Evolutionary conservation across 371 early-diverging fungal species (phyloP), one percentile per base, ranked within the genome.

Genomic region (Aphelidium insulamus): DNA sequence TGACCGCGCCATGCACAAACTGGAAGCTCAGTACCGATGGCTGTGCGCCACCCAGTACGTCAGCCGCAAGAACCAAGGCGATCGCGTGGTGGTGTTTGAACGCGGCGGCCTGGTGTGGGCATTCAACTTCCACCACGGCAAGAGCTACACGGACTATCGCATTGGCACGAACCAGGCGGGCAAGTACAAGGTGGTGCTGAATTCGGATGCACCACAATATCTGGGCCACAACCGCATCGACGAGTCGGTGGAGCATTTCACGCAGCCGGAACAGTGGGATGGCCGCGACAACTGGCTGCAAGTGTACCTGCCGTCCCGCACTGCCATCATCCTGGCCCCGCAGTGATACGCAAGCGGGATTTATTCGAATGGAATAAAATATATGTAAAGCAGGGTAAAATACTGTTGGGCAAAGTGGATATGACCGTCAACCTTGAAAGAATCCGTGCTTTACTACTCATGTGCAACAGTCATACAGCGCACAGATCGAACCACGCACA

Each of bases 41-140:
- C 57, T 83, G 23, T 42, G 50, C 21, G 44, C 61, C 11, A 56
- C 61, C 7, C 77, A 81, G 56, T 82, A 65, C 45, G 79, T 86
- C 3, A 75, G 78, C n/a, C 57, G 76, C 34, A 85, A 87, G 54
- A 70, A 92, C 49, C 75, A 90, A 43, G 69, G 65, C 17, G 86
- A 92, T 58, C 88, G 87, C 51, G 56, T 90, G 10, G 57, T 92
- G 37, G 83, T 62, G 3, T 90, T 88, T 59, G 94, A 92, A 49
- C 71, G 88, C 26, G 88, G 72, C 28, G 55, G 62, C 25, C 64
- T 84, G 16, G 38, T 90, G 20, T 90, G 76, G 50, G 63, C 85
- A 32, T 87, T 92, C 69, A 92, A 92, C 51, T 86, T 88, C 64
- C 81, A 92, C 49, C 78, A 80, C 3, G 69, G 70, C 18, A 52